These are phyloP conservation scores for Hanseniaspora uvarum DNA, from an alignment of 1,139 yeast genomes.

Conservation along the genomic window DNA sequence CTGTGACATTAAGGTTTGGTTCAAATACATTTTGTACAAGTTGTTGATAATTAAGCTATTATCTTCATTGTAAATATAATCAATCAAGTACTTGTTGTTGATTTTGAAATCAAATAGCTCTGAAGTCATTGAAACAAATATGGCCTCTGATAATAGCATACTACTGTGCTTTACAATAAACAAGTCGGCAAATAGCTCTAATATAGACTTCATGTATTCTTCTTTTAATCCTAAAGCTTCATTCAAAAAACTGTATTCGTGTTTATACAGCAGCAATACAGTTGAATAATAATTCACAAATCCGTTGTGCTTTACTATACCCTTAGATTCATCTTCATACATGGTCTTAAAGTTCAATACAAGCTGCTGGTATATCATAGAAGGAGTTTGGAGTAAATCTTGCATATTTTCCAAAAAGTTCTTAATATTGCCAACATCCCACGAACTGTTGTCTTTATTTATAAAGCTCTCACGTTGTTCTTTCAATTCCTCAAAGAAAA, in stretches of 20 bases:
- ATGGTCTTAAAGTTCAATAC: neutral
- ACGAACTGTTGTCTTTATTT: neutral
- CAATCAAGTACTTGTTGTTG: constrained; percentile 2
- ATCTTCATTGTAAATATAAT: constrained; percentile 3
- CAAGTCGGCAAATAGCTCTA: neutral
- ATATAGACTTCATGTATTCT: neutral
- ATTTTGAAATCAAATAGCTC: neutral
- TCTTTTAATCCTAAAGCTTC: neutral
- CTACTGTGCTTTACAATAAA: neutral
- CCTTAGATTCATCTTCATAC: neutral
- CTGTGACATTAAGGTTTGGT: neutral
- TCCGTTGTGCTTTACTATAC: neutral
- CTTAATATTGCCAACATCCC: neutral
- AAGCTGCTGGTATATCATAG: neutral
- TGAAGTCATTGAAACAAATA: neutral
- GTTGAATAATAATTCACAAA: neutral
- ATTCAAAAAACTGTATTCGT: neutral
- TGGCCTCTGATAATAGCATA: neutral
- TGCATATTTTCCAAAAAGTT: neutral
- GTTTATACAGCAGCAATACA: neutral
- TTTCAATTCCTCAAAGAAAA: neutral
- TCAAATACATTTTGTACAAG: neutral
- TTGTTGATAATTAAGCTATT: neutral
- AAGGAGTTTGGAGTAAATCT: neutral
- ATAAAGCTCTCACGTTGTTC: neutral